These are phyloP conservation scores for Crepidotus variabilis DNA, from an alignment of 768 basidiomycete genomes.

Conservation along the genomic window DNA sequence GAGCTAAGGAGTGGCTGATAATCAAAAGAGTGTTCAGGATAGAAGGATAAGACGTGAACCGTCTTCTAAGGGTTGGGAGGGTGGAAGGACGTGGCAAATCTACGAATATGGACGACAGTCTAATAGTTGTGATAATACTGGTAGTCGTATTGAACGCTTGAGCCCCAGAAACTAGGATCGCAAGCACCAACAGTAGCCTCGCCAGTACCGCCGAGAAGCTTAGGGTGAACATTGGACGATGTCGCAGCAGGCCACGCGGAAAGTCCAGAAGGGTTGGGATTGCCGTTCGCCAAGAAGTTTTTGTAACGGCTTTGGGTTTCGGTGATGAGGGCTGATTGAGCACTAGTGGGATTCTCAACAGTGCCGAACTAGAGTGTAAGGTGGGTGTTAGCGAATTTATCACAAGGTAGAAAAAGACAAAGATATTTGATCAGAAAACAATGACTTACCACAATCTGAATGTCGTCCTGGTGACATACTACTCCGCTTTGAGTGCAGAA, in stretches of 20 bases:
- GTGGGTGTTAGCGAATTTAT: not conserved
- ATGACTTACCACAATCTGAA: conserved; percentile 64
- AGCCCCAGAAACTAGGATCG: conserved; percentile 65
- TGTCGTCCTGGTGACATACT: conserved; percentile 83
- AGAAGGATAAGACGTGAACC: not conserved
- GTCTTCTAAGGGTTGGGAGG: not conserved
- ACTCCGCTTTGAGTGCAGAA: conserved; percentile 53
- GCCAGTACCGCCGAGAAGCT: conserved; percentile 59
- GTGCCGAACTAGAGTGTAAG: conserved; percentile 47
- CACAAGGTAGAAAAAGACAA: conserved; percentile 1
- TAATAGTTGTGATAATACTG: conserved; percentile 48
- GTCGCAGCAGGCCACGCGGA: conserved; percentile 54
- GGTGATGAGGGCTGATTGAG: conserved; percentile 53
- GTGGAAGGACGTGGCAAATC: not conserved
- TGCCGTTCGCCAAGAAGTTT: conserved; percentile 58
- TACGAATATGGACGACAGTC: not conserved
- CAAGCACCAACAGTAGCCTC: conserved; percentile 55
- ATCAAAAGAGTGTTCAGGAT: not conserved
- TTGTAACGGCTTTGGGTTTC: conserved; percentile 71
- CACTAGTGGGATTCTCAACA: conserved; percentile 45
- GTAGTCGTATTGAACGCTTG: conserved; percentile 63
- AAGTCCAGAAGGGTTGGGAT: conserved; percentile 53
- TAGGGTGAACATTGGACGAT: conserved; percentile 47
- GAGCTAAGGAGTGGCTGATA: not conserved
- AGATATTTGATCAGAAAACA: conserved; percentile 1